Evolutionary conservation across 371 early-diverging fungal species (phyloP).

Genomic region (Paramicrosporidium saccamoebae): DNA sequence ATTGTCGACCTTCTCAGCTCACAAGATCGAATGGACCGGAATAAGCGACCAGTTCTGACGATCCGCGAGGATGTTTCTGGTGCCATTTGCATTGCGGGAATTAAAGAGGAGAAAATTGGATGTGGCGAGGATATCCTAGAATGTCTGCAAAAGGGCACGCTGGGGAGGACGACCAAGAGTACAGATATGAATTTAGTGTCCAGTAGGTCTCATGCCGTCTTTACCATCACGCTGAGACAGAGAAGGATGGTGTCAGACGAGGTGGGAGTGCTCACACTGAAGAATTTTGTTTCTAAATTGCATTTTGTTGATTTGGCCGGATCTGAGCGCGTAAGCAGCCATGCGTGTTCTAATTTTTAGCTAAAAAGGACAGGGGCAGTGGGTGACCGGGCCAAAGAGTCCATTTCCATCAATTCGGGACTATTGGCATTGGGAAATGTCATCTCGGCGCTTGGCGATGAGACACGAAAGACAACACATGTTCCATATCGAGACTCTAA

Average conservation of each 20-base stretch:
- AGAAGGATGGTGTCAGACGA: slow-evolving; percentile 10
- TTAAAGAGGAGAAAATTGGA: slow-evolving; percentile 37
- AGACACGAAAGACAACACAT: slow-evolving; percentile 20
- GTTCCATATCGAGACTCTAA: slow-evolving; percentile 95
- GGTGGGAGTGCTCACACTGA: slow-evolving; percentile 6
- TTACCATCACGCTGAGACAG: slow-evolving; percentile 55
- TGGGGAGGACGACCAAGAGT: slow-evolving; percentile 54
- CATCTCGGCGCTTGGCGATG: slow-evolving; percentile 86
- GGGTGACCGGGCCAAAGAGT: slow-evolving; percentile 82
- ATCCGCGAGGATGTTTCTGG: slow-evolving; percentile 75
- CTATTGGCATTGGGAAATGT: slow-evolving; percentile 93
- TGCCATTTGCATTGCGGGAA: slow-evolving; percentile 54
- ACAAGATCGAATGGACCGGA: slow-evolving; percentile 13
- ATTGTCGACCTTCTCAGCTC: slow-evolving; percentile 46
- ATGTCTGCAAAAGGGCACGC: slow-evolving; percentile 36
- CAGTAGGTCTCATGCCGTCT: slow-evolving; percentile 90
- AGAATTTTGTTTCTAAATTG: slow-evolving; percentile 43
- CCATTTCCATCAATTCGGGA: slow-evolving; percentile 91
- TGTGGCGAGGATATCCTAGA: slow-evolving; percentile 38
- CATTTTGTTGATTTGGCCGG: slow-evolving; percentile 99
- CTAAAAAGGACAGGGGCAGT: slow-evolving; percentile 75
- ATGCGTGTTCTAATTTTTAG: slow-evolving; percentile 4
- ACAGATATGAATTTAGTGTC: slow-evolving; percentile 91
- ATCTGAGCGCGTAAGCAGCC: slow-evolving; percentile 39
- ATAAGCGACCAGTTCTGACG: slow-evolving; percentile 21